phyloP scores from a whole-genome alignment of 2,329 filamentous ascomycete genomes.

The Neodidymelliopsis sp. region DNA sequence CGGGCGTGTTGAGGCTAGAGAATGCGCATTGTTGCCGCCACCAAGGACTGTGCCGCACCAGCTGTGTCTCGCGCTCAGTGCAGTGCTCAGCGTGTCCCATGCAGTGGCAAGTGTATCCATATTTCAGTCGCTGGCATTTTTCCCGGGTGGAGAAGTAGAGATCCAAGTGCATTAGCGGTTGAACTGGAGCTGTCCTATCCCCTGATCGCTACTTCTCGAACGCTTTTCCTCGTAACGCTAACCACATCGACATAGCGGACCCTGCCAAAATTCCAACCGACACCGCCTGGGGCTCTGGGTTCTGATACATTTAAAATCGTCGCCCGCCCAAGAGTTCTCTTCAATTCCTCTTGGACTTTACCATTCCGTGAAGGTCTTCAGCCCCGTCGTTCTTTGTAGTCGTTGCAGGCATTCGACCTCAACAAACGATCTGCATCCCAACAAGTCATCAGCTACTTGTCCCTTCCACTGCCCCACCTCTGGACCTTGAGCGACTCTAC shows the following conservation, averaged over 20 bases:
- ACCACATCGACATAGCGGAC: constrained; percentile 27
- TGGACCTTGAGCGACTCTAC: constrained; percentile 1
- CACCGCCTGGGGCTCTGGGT: constrained; percentile 32
- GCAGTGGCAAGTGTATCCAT: constrained; percentile 30
- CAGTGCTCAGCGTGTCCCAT: constrained; percentile 28
- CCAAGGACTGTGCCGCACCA: constrained; percentile 13
- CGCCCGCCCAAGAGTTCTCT: constrained; percentile 13
- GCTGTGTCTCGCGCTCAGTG: constrained; percentile 19
- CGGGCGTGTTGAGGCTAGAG: constrained; percentile 19
- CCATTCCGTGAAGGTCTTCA: constrained; percentile 20
- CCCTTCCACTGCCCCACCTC: constrained; percentile 12
- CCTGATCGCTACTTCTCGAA: constrained; percentile 24
- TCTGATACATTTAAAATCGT: constrained; percentile 18
- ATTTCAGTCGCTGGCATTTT: constrained; percentile 18
- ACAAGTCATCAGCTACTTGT: constrained; percentile 30
- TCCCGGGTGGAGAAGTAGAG: constrained; percentile 25
- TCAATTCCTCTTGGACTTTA: constrained; percentile 30
- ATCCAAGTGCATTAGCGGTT: constrained; percentile 21
- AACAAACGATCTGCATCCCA: constrained; percentile 34
- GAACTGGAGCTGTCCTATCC: constrained; percentile 26
- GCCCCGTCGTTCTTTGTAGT: constrained; percentile 13
- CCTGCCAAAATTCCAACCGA: constrained; percentile 31
- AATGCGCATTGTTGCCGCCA: constrained; percentile 14
- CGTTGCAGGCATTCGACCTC: constrained; percentile 24
- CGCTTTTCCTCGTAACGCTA: constrained; percentile 24